Evolutionary conservation across 768 basidiomycete genomes (phyloP), one percentile per base, ranked within the genome.

Genomic region (Suillus cothurnatus): DNA sequence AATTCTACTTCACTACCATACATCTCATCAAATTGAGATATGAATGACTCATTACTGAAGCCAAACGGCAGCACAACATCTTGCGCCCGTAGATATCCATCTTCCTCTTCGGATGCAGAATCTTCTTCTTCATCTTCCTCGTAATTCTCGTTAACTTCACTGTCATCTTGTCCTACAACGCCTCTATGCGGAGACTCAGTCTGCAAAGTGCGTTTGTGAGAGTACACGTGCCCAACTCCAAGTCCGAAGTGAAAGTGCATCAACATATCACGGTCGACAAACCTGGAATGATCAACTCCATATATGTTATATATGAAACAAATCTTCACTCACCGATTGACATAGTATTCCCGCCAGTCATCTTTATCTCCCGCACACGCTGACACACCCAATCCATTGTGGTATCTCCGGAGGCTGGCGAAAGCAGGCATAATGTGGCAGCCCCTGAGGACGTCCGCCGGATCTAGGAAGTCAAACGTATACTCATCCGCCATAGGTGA

Each of bases 391-490:
- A 56, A n/a, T 39, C 62, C 36, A 38, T 56, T 7, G 1, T 0
- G 14, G 23, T 66, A 34, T 21, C 23, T 28, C 58, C 17, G 4
- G 9, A 1, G 11, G 1, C 11, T 45, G 2, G 21, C 17, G 14
- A 52, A 52, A 9, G 1, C 0, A 4, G 50, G 31, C 17, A 63
- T 59, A 7, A 66, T 38, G 19, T 66, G 64, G 32, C 61, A 62
- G 8, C 61, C n/a, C 38, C 61, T 19, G 1, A 66, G 43, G 8
- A 66, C 21, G 9, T 56, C 36, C 1, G 4, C 19, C 2, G 61
- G 64, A 45, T 66, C 52, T 1, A 66, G 1, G 6, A 66, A 66
- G 36, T 55, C 32, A 14, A 66, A 66, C 34, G 55, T 19, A 9
- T 63, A 14, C 2, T 19, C 17, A 5, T 55, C n/a, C 2, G 4